Conservation (phyloP, 179 eudicot species). For the Sideroxylon spinosum region DNA sequence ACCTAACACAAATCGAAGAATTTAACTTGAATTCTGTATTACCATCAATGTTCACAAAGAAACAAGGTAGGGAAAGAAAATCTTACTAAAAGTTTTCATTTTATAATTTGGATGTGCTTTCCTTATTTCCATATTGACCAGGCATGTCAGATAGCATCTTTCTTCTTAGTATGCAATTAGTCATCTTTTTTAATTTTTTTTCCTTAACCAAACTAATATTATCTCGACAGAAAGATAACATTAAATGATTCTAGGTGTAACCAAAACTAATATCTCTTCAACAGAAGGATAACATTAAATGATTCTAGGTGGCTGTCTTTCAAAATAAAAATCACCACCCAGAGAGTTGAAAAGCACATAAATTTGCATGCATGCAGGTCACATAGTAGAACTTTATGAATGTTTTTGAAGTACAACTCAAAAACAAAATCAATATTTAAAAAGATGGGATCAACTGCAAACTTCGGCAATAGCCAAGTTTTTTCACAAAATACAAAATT, state of each 20-base stretch:
- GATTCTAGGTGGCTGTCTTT: constrained; percentile 1
- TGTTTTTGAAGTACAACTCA: not conserved
- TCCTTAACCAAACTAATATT: not conserved
- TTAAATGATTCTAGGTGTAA: not conserved
- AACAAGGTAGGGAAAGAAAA: not conserved
- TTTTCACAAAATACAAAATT: not conserved
- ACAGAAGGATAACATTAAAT: not conserved
- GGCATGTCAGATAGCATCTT: not conserved
- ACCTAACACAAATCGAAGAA: not conserved
- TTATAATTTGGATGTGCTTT: not conserved
- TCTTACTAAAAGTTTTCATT: too few relatives aligned
- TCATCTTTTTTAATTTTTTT: not conserved
- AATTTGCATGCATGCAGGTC: not conserved
- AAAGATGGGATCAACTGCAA: not conserved
- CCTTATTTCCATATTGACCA: not conserved
- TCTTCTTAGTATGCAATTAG: not conserved
- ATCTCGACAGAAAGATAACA: not conserved
- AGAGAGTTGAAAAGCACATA: not conserved
- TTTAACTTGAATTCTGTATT: not conserved
- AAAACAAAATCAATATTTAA: not conserved
- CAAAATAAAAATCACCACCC: not conserved
- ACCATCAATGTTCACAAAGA: not conserved
- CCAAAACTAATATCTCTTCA: not conserved
- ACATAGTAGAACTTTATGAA: not conserved
- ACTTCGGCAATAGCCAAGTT: not conserved